Evolutionary conservation across 306 rosid genomes (phyloP), one percentile per base, ranked within the genome.

Genomic region (Cicer bijugum): DNA sequence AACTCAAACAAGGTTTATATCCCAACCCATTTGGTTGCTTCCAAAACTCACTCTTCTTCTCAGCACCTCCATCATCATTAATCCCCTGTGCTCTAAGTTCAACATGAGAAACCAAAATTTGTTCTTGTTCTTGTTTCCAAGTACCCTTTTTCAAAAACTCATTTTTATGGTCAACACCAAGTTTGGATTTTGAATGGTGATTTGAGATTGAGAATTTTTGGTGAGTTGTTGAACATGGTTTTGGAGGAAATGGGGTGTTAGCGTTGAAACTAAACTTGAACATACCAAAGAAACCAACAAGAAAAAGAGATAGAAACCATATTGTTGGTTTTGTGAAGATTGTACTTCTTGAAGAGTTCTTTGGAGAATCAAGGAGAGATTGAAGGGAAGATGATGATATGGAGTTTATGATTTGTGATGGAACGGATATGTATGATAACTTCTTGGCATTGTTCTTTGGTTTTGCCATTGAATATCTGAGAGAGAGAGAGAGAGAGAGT

Each of bases 341-440:
- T 64, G 20, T 47, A 39, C 6, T 79, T 77, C 78, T 85, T 15
- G 96, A 89, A 42, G 94, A 77, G 48, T 94, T 94, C 68, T 91
- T 94, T 28, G 95, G 97, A 8, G 99, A 91, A 37, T 84, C 80
- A 28, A 94, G 84, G 5, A 94, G 96, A 12, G 96, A 89, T 12
- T 91, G 91, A 14, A 94, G 81, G 12, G 99, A 91, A 78, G 99
- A 88, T 0, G 99, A 83, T 23, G 99, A 86, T 37, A 94, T 55
- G 2, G 99, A 88, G 55, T 84, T 94, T 71, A 94, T 94, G 50
- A 94, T 87, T 86, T 91, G 99, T 59, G 97, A 91, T 8, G 99
- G 99, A 33, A 94, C 99, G 5, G 99, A 90, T 71, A 94, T 94
- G 90, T 85, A 94, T 1, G 85, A 86, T 8, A 86, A 74, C 80